Evolutionary conservation across 495 filamentous ascomycete genomes (phyloP), one percentile per base, ranked within the genome.

Genomic region (Penicillium cataractarum): DNA sequence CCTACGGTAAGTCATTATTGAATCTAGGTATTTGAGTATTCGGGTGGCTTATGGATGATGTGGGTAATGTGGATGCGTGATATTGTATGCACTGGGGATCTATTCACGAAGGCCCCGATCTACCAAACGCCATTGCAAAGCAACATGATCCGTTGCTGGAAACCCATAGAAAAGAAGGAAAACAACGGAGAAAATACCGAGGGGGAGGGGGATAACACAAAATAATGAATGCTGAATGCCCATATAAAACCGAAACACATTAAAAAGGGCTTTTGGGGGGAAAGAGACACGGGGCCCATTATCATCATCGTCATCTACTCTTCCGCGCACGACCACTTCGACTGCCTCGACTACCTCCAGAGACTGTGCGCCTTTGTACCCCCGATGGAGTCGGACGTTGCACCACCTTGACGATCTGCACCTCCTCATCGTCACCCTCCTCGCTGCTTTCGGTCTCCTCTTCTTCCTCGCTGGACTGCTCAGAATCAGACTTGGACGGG

Each of bases 371-470:
- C 35, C 63, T 64, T 33, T 74, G 61, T 12, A 62, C 42, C 48
- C 68, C 65, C 24, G 63, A 51, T 0, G 72, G 68, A 35, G 62
- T 55, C 52, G 64, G 63, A 37, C 74, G 73, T 65, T 78, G 71
- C 21, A 69, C 67, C 53, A 73, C 74, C 52, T 70, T 65, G 61
- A 79, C 68, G 8, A 79, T 70, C 52, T 74, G 71, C 22, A 76
- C 65, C 49, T 72, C 72, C 19, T 77, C 74, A 17, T 65, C 71
- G 26, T 77, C 73, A 15, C 64, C 73, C 24, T 78, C 75, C n/a
- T 67, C 70, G 59, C 68, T 74, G 48, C 64, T 71, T 37, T 61
- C 63, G n/a, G 63, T 52, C 62, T 69, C 29, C 55, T 53, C 37
- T 62, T 69, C 66, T 19, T 65, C 65, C 15, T 70, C 68, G 52